Evolutionary conservation across 495 filamentous ascomycete genomes (phyloP), one percentile per base, ranked within the genome.

Genomic region (Hyphodiscus hymeniophilus): DNA sequence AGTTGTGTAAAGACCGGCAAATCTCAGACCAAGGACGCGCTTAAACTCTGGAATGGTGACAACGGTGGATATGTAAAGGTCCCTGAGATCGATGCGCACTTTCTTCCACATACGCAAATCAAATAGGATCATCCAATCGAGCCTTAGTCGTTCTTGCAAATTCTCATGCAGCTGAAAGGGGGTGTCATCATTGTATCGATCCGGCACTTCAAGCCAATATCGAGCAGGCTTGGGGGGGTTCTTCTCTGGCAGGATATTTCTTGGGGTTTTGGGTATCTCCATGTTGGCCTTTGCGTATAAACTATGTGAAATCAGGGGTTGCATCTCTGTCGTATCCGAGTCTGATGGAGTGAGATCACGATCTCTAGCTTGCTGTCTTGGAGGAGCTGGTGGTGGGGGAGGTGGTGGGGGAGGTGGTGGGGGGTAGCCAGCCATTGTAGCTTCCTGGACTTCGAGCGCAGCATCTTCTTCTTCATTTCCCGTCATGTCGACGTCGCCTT

Each of bases 71-170:
- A 99, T 95, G 63, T 95, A 96, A 6, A 99, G 76, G 50, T 95
- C 88, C 11, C 94, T 84, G 42, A 99, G 71, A 55, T 94, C 84
- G 34, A 87, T 86, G 12, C 92, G 81, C 7, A 89, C 81, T 60
- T 87, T 90, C 69, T 99, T 99, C 92, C 92, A 99, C 66, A 99
- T 72, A 44, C 92, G 70, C 32, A 99, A 68, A 60, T 99, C 92
- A 63, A 91, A 99, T n/a, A 99, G 74, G 34, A 99, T 85, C 63
- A 97, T 73, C 84, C 86, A 95, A 63, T 99, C 92, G 3, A 99
- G 70, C 26, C 92, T 85, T 10, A 96, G 82, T 20, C 92, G 82
- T 56, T 90, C 76, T 63, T 84, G 84, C 28, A 96, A 65, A 58
- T 99, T 84, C 58, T 97, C 94, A 45, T 90, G 79, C 1, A 78